Evolutionary conservation across 768 basidiomycete species (phyloP).

Genomic region (Rhodocollybia butyracea): DNA sequence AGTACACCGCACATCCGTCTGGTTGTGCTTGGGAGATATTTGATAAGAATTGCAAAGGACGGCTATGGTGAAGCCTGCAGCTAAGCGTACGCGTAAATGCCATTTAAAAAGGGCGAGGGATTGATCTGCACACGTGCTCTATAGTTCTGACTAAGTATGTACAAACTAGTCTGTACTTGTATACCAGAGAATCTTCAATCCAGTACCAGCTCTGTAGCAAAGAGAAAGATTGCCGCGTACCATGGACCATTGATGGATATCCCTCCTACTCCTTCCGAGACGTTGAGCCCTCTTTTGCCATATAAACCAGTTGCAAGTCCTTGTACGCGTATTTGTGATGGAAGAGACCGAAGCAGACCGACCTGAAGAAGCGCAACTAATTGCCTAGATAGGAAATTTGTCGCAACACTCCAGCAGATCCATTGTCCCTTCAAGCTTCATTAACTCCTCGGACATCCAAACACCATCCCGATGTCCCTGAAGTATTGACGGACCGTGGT

Average conservation of each 20-base stretch:
- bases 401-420: no score
- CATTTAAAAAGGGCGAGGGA: background rate
- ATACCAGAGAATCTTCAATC: slow-evolving; percentile 90
- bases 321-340: no score
- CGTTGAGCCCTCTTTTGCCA: slow-evolving; percentile 65
- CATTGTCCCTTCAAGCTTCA: no score
- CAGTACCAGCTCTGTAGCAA: slow-evolving; percentile 68
- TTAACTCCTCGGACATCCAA: no score
- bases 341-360: no score
- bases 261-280: slow-evolving; percentile 95
- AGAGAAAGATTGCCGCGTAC: slow-evolving; percentile 46
- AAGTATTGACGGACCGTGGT: no score
- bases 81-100: slow-evolving; percentile 7
- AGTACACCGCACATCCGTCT: slow-evolving; percentile 67
- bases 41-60: slow-evolving; percentile 87
- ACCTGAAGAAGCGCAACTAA: no score
- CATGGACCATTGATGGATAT: slow-evolving; percentile 88
- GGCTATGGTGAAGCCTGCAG: slow-evolving; percentile 70
- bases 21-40: slow-evolving; percentile 85
- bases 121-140: slow-evolving; percentile 46
- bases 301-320: no score
- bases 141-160: no score
- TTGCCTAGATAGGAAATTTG: no score
- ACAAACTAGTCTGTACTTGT: slow-evolving; percentile 85
- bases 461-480: no score